Evolutionary conservation across 768 basidiomycete genomes (phyloP).

Genomic region (Hemileccinum rubropunctum): DNA sequence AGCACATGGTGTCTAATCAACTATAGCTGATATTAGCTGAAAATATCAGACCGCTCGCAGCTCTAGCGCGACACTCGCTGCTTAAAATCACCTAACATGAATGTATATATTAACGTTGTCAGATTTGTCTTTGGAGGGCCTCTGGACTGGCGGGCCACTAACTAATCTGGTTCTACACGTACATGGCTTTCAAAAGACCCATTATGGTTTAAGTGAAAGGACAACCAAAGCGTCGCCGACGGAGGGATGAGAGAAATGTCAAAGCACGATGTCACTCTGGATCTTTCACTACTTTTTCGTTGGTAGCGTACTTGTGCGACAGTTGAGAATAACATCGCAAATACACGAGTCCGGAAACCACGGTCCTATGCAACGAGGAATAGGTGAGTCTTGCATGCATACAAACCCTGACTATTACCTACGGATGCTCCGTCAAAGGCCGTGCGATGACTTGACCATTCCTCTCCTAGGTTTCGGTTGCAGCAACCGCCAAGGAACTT

Average conservation of each 20-base stretch:
- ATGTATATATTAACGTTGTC: constrained; percentile 1
- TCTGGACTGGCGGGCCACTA: not conserved
- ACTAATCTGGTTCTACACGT: constrained; percentile 2
- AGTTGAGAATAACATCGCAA: too few species aligned
- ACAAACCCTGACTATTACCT: not conserved
- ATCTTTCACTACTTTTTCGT: too few species aligned
- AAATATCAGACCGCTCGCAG: too few species aligned
- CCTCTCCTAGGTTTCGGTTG: not conserved
- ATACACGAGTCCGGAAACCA: too few species aligned
- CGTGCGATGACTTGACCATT: not conserved
- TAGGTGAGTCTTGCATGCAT: not conserved
- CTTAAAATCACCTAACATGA: not conserved
- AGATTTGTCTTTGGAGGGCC: not conserved
- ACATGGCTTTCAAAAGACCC: not conserved
- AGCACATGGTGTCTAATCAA: not conserved
- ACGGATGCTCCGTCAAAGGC: not conserved
- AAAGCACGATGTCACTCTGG: not conserved
- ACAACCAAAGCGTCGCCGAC: not conserved
- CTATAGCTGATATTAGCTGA: too few species aligned
- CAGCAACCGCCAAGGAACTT: not conserved
- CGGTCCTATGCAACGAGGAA: too few species aligned
- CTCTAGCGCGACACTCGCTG: not conserved
- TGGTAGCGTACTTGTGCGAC: too few species aligned
- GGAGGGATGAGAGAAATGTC: not conserved
- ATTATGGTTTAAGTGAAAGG: constrained; percentile 4